These are phyloP conservation scores for Bocquillonia castaneifolia DNA, from an alignment of 441 rosid species.

Conservation along the genomic window DNA sequence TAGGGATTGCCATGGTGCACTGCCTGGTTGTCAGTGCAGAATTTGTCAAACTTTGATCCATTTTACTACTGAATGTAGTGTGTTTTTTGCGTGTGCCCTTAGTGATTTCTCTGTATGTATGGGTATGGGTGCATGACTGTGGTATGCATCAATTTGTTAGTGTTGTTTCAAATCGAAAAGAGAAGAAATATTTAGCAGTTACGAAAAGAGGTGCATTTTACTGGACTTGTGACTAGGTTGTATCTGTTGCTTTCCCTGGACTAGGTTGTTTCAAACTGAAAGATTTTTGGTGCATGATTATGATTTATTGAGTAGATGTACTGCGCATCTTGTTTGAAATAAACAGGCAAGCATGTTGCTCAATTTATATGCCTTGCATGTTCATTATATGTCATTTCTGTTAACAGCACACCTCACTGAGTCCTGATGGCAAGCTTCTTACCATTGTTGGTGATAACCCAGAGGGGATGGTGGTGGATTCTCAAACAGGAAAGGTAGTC, in stretches of 20 bases:
- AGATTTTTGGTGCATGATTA: constrained; percentile 7
- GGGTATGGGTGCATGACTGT: not conserved
- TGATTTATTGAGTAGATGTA: not conserved
- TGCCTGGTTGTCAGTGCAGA: not conserved
- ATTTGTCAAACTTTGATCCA: not conserved
- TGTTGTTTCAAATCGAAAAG: not conserved
- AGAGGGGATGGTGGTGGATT: constrained; percentile 59
- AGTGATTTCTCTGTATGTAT: not conserved
- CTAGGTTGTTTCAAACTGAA: not conserved
- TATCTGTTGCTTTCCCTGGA: not conserved
- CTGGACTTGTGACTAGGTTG: not conserved
- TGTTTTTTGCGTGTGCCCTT: not conserved
- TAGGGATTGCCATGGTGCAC: too few relatives aligned
- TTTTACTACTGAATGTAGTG: not conserved
- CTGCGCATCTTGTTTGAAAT: constrained; percentile 8
- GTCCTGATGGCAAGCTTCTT: constrained; percentile 75
- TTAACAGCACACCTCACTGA: constrained; percentile 70
- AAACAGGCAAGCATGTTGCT: not conserved
- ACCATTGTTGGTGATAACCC: constrained; percentile 79
- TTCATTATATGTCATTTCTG: not conserved
- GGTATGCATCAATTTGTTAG: not conserved
- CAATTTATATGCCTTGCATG: constrained; percentile 16
- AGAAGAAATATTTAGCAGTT: not conserved
- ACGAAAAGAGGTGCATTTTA: not conserved
- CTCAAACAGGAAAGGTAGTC: constrained; percentile 63